phyloP scores from a whole-genome alignment of 225 moss, liverwort and hornwort genomes.

The Straminergon stramineum region DNA sequence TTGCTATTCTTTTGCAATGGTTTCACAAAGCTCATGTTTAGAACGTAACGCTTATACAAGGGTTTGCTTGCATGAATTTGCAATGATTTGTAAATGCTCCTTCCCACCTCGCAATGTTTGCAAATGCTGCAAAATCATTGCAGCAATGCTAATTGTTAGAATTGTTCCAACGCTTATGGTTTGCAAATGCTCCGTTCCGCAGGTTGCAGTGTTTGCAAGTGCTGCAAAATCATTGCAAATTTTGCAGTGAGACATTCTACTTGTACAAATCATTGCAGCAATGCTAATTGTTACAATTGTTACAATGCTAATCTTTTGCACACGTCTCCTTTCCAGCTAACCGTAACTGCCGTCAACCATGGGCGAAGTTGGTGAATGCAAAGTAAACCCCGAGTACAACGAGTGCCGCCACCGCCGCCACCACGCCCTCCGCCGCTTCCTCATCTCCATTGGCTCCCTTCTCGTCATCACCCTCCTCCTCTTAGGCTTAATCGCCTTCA shows the following conservation, averaged over 20 bases:
- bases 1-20: neutral
- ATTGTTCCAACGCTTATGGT: neutral
- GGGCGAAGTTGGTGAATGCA: slow-evolving; percentile 9
- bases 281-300: neutral
- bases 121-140: neutral
- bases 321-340: neutral
- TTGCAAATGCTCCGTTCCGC: neutral
- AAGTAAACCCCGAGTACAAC: slow-evolving; percentile 13
- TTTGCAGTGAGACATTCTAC: neutral
- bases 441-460: neutral
- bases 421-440: neutral
- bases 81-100: neutral
- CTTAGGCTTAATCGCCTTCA: slow-evolving; percentile 7
- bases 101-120: neutral
- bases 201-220: neutral
- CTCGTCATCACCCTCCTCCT: neutral
- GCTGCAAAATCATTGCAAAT: neutral
- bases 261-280: neutral
- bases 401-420: neutral
- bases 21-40: neutral
- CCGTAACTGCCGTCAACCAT: neutral
- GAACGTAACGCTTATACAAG: too few species aligned
- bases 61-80: neutral
- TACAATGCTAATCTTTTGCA: neutral
- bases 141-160: neutral